A percentile compares a stretch with the other conserved stretches of the same genome.
Evolutionary conservation across 192 early-diverging fungal species (phyloP).

Genomic region (Globomyces pollinis-pini): DNA sequence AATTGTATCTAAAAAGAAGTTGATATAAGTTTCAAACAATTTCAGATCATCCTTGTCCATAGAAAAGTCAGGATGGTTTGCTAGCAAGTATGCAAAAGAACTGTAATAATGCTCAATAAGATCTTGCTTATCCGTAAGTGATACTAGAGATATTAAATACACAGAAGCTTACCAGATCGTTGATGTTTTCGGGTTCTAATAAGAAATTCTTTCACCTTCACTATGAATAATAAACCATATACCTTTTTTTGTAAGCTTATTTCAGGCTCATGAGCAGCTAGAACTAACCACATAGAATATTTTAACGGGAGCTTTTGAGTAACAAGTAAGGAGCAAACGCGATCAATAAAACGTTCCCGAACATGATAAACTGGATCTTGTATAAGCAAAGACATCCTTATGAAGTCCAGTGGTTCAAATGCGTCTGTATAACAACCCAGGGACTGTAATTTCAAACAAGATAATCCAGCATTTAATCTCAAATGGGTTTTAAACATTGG

Average conservation of each 20-base stretch:
- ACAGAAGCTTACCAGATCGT: background rate
- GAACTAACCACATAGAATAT: constrained; percentile 61
- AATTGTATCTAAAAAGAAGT: constrained; percentile 75
- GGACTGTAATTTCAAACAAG: constrained; percentile 38
- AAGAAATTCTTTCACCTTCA: constrained; percentile 5
- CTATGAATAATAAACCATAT: constrained; percentile 38
- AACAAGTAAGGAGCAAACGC: constrained; percentile 65
- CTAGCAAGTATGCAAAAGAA: constrained; percentile 65
- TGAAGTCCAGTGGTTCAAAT: background rate
- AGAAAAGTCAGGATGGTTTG: constrained; percentile 79
- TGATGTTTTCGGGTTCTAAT: constrained; percentile 1
- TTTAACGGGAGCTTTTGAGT: constrained; percentile 54
- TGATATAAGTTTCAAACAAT: constrained; percentile 65
- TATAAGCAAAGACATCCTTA: constrained; percentile 6
- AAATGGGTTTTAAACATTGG: constrained; percentile 3
- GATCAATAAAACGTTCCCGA: constrained; percentile 60
- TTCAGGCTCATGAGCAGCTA: constrained; percentile 86
- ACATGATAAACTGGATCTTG: constrained; percentile 79
- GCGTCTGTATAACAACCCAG: constrained; percentile 28
- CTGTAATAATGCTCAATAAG: constrained; percentile 51
- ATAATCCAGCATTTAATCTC: constrained; percentile 1
- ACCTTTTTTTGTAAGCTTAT: constrained; percentile 52
- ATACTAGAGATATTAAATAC: background rate
- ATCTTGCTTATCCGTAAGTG: constrained; percentile 24
- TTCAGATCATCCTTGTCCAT: constrained; percentile 31